Base-by-base conservation (phyloP, 768 basidiomycete genomes). In the Pisolithus microcarpus region DNA sequence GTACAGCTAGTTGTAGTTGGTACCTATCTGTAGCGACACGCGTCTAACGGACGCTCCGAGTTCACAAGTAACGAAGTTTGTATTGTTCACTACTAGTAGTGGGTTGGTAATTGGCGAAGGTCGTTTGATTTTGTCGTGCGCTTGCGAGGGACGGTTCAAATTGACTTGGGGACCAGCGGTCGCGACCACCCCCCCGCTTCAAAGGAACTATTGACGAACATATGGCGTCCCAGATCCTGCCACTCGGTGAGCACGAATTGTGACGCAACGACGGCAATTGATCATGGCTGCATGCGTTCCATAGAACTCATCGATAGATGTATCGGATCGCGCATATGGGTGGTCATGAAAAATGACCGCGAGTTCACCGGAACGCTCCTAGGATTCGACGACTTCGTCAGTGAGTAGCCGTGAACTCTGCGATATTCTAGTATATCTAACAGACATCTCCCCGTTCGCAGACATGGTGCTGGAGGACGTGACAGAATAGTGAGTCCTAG, bases 311-410 rank as follows among this genome's bases (percentile, higher is more conserved):
- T 99, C 61, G 95, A 99, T 68, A 81, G 89, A 66, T 97, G 95
- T 65, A 98, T 97, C 65, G 95, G 95, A 51, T 95, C 92, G 31
- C 81, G 83, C 45, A 94, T 98, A 64, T 96, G 92, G 91, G 95
- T 98, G 61, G 83, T 98, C 66, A 97, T 96, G 91, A 98, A 97
- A 74, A 85, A 79, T 59, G 93, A 99, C 55, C 85, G 92, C 43
- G 95, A 99, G 72, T 99, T 97, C 71, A 90, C 88, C 21, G 95
- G 95, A 10, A 96, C 84, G 3, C 75, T 99, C 38, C 77, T 95
- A 31, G 95, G 95, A 2, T 99, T 99, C 61, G 95, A 99, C 66
- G 95, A 99, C 70, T 99, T 95, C 68, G 95, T 99, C 69, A 99
- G 95, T 97, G 67, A 79, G 95, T 94, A 16, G n/a, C n/a, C n/a